Evolutionary conservation across 257 asterid genomes (phyloP).

Genomic region (Solanum phureja): DNA sequence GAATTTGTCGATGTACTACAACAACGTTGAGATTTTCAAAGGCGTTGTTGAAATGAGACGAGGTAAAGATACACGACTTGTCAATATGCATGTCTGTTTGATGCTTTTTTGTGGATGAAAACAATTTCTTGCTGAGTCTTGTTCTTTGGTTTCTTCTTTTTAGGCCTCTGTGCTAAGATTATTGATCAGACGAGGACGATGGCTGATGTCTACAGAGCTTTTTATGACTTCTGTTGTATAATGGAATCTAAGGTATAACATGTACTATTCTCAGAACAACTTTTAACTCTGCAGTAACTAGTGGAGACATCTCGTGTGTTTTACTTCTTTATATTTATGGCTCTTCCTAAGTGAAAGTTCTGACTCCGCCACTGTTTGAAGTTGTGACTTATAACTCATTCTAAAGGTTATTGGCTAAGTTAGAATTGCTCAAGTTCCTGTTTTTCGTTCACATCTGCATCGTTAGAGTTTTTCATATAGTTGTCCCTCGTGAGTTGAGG

Average conservation of each 20-base stretch:
- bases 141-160: background rate
- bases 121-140: background rate
- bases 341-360: background rate
- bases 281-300: background rate
- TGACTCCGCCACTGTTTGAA: background rate
- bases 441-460: background rate
- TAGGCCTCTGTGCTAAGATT: conserved; percentile 88
- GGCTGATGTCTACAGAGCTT: conserved; percentile 84
- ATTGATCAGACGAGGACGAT: conserved; percentile 65
- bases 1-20: conserved; percentile 76
- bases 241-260: conserved; percentile 65
- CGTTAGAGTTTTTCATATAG: background rate
- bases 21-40: conserved; percentile 77
- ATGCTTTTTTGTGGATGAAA: background rate
- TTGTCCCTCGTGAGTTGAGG: background rate
- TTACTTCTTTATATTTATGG: background rate
- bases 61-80: conserved; percentile 27
- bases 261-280: background rate
- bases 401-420: background rate
- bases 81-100: background rate
- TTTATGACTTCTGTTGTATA: conserved; percentile 70
- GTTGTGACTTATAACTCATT: background rate
- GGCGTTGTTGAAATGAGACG: conserved; percentile 97
- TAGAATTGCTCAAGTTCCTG: background rate
- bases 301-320: background rate